phyloP scores from a whole-genome alignment of 345 rosid genomes.

The Eucalyptus regnans region DNA sequence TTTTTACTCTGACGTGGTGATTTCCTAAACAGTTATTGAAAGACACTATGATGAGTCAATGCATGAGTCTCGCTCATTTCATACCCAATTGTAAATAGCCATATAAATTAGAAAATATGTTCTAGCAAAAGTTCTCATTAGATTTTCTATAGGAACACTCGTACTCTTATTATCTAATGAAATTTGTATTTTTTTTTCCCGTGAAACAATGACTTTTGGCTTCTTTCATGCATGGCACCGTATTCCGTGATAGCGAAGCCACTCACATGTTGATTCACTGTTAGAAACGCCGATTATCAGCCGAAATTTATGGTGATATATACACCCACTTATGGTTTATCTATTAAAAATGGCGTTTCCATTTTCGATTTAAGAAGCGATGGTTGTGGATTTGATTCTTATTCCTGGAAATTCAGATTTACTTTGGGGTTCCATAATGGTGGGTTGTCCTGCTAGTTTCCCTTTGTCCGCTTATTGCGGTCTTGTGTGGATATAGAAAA shows the following conservation, averaged over 20 bases:
- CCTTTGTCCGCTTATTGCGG: not conserved
- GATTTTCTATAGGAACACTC: not conserved
- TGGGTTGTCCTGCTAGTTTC: fast-evolving
- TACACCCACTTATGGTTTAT: not conserved
- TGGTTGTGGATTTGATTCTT: not conserved
- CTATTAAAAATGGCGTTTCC: not conserved
- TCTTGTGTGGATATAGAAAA: not conserved
- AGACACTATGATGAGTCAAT: not conserved
- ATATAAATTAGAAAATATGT: not conserved
- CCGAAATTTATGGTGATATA: not conserved
- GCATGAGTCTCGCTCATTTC: not conserved
- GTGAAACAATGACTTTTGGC: not conserved
- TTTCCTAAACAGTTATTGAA: not conserved
- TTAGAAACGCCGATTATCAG: not conserved
- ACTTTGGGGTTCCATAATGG: not conserved
- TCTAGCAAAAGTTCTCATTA: not conserved
- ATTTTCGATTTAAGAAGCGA: not conserved
- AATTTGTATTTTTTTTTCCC: not conserved
- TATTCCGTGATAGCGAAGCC: not conserved
- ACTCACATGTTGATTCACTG: not conserved
- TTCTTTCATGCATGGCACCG: not conserved
- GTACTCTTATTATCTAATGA: not conserved
- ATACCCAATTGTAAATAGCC: not conserved
- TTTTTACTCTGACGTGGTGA: not conserved
- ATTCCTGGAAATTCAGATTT: not conserved